A percentile compares a stretch with the other conserved stretches of the same genome.
Evolutionary conservation across 257 asterid species (phyloP).

Genomic region (Fraxinus americana): DNA sequence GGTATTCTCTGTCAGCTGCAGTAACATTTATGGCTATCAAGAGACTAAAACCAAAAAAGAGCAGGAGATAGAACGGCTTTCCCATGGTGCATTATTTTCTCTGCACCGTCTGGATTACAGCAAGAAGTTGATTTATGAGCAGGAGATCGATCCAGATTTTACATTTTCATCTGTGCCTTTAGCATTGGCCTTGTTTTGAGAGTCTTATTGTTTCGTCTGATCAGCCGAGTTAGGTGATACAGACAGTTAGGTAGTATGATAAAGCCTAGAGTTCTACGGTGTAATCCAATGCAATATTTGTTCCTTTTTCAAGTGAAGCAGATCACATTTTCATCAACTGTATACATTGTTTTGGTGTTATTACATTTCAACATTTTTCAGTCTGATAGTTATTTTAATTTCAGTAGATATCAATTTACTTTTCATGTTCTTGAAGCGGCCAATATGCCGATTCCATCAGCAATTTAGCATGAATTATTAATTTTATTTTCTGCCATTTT

Average conservation of each 20-base stretch:
- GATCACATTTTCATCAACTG: neutral
- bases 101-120: neutral
- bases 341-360: neutral
- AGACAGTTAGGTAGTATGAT: neutral
- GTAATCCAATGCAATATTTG: neutral
- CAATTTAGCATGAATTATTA: neutral
- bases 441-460: neutral
- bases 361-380: neutral
- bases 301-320: neutral
- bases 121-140: neutral
- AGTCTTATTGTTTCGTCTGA: neutral
- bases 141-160: neutral
- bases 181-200: neutral
- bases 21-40: slow-evolving; percentile 88
- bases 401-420: neutral
- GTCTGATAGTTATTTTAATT: neutral
- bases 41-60: slow-evolving; percentile 66
- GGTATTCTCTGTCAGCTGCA: slow-evolving; percentile 97
- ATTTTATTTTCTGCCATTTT: neutral
- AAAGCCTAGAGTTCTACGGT: neutral
- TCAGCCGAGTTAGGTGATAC: neutral
- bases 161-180: neutral
- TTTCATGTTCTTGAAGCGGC: neutral
- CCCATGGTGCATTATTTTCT: neutral
- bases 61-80: slow-evolving; percentile 37